Evolutionary conservation across 2,329 filamentous ascomycete genomes (phyloP), one percentile per base, ranked within the genome.

Genomic region (Fusarium redolens): DNA sequence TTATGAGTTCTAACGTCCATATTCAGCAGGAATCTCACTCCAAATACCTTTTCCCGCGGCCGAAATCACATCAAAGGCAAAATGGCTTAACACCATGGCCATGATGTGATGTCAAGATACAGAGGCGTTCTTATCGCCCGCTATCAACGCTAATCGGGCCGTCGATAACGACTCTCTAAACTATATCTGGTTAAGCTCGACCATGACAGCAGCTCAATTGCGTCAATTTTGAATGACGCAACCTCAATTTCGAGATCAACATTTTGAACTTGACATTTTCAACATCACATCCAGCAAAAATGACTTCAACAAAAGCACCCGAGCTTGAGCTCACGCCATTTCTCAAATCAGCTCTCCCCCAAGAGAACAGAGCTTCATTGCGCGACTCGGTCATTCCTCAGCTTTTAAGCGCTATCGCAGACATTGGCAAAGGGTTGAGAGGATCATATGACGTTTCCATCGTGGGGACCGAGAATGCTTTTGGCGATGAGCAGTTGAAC

Each of bases 401-500:
- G 0, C 82, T 90, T 0, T 79, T 90, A 43, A 75, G 79, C 33
- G 80, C 82, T 71, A 80, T 90, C 56, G 79, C 83, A 18, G 79
- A 81, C 13, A 85, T 89, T 54, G 83, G 86, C 43, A 75, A 75
- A 10, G 78, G 83, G 4, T 82, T 90, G 14, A 82, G 83, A n/a
- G 70, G 62, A 3, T 81, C 85, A 1, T 84, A 87, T 63, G 78
- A 82, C 56, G 84, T 90, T 55, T 79, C 84, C 1, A 82, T 82
- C 4, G 84, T 83, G 5, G 87, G 86, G 25, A 85, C 85, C 1
- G 82, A 86, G 41, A 90, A 90, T 74, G 81, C 82, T 4, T 90
- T 90, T 77, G 91, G 88, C 22, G 88, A 90, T 71, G 85, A 87
- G 71, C 88, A 90, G 79, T 81, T 90, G 43, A 89, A 90, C 75